Conservation (phyloP, 345 rosid species). For the Lepidium didymum region DNA sequence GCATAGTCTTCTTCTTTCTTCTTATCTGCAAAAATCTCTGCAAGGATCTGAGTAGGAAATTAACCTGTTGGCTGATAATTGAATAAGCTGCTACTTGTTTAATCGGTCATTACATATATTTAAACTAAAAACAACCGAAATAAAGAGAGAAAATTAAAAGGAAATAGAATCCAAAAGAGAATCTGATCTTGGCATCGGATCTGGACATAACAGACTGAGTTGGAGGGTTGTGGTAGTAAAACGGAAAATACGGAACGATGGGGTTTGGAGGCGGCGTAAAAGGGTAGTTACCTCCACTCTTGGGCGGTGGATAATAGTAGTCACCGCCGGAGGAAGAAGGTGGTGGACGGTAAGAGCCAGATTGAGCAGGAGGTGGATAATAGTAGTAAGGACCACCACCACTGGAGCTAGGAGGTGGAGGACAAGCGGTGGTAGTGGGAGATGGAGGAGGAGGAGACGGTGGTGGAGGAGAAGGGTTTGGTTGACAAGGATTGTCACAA, state of each 20-base stretch:
- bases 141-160: conserved; percentile 5
- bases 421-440: conserved; percentile 30
- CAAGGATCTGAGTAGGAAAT: background rate
- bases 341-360: conserved; percentile 51
- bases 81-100: background rate
- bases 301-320: conserved; percentile 53
- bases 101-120: background rate
- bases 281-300: conserved; percentile 39
- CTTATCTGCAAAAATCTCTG: conserved; percentile 8
- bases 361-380: conserved; percentile 60
- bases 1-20: background rate
- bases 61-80: background rate
- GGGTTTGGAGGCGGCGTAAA: conserved; percentile 94
- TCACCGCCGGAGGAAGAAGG: conserved; percentile 41
- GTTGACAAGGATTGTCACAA: conserved; percentile 62
- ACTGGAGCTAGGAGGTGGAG: conserved; percentile 55
- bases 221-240: conserved; percentile 68
- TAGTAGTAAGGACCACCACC: conserved; percentile 42
- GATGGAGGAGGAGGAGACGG: conserved; percentile 42
- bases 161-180: background rate
- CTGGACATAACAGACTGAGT: conserved; percentile 30
- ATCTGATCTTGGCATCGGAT: conserved; percentile 12
- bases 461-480: conserved; percentile 45
- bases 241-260: conserved; percentile 93
- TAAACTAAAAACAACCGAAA: conserved; percentile 16